Percentiles rank a stretch among this genome's conserved stretches.
These are phyloP conservation scores for Penicillium maclennaniae DNA, from an alignment of 495 filamentous ascomycete genomes.

Conservation along the genomic window DNA sequence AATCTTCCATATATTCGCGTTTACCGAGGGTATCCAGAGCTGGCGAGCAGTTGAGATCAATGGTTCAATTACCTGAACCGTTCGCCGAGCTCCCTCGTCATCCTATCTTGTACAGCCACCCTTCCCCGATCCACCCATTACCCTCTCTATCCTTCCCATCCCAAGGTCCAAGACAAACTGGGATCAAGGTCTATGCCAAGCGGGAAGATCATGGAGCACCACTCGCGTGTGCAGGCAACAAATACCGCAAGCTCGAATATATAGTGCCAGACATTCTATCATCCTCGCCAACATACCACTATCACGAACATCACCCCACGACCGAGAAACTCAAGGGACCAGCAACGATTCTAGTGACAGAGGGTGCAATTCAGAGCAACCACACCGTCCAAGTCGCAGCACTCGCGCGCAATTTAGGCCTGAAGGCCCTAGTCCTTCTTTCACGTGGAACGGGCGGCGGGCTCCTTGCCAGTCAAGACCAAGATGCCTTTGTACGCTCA, in stretches of 20 bases:
- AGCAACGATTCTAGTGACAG: constrained; percentile 36
- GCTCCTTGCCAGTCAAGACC: constrained; percentile 10
- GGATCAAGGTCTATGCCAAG: constrained; percentile 32
- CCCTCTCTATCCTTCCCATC: constrained; percentile 15
- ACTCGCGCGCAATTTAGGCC: constrained; percentile 26
- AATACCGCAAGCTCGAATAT: constrained; percentile 46
- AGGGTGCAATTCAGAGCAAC: constrained; percentile 42
- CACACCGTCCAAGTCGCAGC: constrained; percentile 40
- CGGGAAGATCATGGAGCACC: constrained; percentile 40
- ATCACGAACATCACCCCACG: constrained; percentile 20
- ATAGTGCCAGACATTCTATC: constrained; percentile 36
- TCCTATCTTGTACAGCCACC: constrained; percentile 28
- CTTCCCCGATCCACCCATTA: constrained; percentile 35
- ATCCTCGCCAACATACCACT: constrained; percentile 10
- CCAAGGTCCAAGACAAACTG: not conserved
- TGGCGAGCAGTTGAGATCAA: not conserved
- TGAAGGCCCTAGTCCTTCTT: constrained; percentile 27
- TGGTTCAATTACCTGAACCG: constrained; percentile 20
- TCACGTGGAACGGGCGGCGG: constrained; percentile 32
- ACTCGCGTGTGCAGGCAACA: constrained; percentile 38
- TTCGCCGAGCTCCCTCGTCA: constrained; percentile 31
- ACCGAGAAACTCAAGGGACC: constrained; percentile 4
- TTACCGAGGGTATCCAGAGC: not conserved
- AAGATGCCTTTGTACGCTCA: constrained; percentile 14
- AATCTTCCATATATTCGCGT: not conserved